Base-by-base conservation (phyloP, 1,139 yeast species). In the Meyerozyma guilliermondii region DNA sequence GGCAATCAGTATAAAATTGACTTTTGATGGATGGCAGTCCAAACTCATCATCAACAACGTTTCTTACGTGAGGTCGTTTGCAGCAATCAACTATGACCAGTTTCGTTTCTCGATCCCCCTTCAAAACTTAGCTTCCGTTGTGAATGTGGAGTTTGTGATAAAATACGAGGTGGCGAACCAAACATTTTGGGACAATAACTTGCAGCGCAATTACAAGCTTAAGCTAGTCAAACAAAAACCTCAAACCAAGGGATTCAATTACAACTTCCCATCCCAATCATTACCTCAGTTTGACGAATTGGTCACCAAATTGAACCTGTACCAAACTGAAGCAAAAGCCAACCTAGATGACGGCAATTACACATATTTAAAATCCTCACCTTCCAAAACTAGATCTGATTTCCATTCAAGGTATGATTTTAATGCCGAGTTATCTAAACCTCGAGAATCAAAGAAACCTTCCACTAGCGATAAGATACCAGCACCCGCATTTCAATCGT, bases 1-100 rank as follows among this genome's bases (percentile, higher is more conserved):
- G 53, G 48, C 48, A 10, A 48, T 71, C 35, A 54, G 56, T 37
- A 51, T 71, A 37, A 71, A 71, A 50, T 50, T 71, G 43, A 62
- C 76, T 3, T 56, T 64, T 42, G 63, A 71, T 49, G 55, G 59
- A 43, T 72, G 78, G 78, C 52, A 57, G 39, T 56, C 68, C 9
- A 58, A 54, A 41, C 51, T 65, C 40, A 57, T 60, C 27, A 59
- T 65, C 46, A 59, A 61, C 36, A 60, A 63, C 39, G 56, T 59
- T 14, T 35, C 52, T 2, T 67, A 55, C 48, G 52, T 58, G 35
- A 60, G 59, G 44, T 60, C 65, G 35, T 51, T 65, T 22, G 46
- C 53, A 5, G 47, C 55, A 17, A 54, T 58, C 22, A 55, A 59
- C 38, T 58, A 55, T 41, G 76, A 71, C 54, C 69, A 66, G 50